Evolutionary conservation across 805 yeast genomes (phyloP), one percentile per base, ranked within the genome.

Genomic region (Danielia oregonensis): DNA sequence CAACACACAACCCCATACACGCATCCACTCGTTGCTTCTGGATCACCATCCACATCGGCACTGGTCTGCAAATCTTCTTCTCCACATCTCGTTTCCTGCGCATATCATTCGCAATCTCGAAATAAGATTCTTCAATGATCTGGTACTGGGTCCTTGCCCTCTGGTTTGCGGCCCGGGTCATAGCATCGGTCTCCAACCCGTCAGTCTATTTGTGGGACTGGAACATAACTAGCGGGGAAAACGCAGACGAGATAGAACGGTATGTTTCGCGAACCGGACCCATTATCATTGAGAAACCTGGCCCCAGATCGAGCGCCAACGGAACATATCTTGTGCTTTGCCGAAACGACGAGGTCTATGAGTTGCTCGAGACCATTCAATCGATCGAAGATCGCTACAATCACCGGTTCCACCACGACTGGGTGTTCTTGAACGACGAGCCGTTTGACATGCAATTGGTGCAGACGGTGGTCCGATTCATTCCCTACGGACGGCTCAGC

Each of bases 381-480:
- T 70, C 71, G 37, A 75, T 79, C 29, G 85, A 84, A 51, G 79
- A 73, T 44, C 59, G 89, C 24, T 84, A 82, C 64, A 85, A 85
- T 57, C 23, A 51, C 26, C 62, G 68, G 34, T 80, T 57, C 52
- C 72, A 78, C 45, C 84, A 85, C 51, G 93, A 85, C 55, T 85
- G 88, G 86, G 80, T 83, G 3, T 85, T 86, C 48, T 57, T 85
- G 30, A 86, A 86, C 55, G 88, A 86, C 51, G 73, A 66, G 41
- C 76, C 73, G 2, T 86, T 86, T 55, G 53, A 70, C 27, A 70
- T 66, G 3, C 75, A 73, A 42, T 86, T 85, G 55, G 70, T 63
- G 37, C 52, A 59, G 17, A 55, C 64, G 17, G 71, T 82, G 1
- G 41, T 67, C 9, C 68, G 68, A 14, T 49, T 69, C 10, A 73